Evolutionary conservation across 371 early-diverging fungal genomes (phyloP), one percentile per base, ranked within the genome.

Genomic region (Mucor indicus): DNA sequence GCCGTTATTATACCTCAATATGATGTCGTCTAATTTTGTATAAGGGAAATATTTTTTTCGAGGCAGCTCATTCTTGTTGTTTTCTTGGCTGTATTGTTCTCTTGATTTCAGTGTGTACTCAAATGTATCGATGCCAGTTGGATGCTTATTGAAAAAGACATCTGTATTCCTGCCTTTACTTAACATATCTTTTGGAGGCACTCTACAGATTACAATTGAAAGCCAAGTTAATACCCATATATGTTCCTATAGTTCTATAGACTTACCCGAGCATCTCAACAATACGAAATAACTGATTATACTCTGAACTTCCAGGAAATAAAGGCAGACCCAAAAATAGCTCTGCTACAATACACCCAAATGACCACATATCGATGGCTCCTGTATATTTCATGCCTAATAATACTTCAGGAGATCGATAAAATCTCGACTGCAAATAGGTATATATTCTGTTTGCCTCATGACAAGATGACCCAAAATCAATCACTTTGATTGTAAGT

Each of bases 271-370:
- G 62, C 75, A 92, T 79, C 35, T 93, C 92, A 12, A 93, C 84
- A 45, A 97, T 97, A 12, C 97, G 81, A 27, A 77, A 72, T 3
- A 97, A 58, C 64, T 96, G 97, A 59, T 97, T 93, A 63, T 95
- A 96, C 67, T 97, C 96, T 24, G 91, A 92, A 12, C 85, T 82
- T 6, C 98, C 98, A 0, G 98, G 96, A 63, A 96, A 96, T 52
- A 98, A 65, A 0, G 98, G 97, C 2, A 93, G 69, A 0, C 96
- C 96, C 4, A 95, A 67, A 54, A 90, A 93, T 21, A 99, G 74
- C 64, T 99, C 99, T 1, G 95, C 98, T 16, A 96, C 93, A 50
- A 99, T 95, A 64, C 99, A 99, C 0, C 99, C 99, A 6, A 98
- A 73, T 3, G 98, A 94, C 99, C 99, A 99, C 85, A 99, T 96